Evolutionary conservation across 148 eudicot species (phyloP).

Genomic region (Fagopyrum tataricum): DNA sequence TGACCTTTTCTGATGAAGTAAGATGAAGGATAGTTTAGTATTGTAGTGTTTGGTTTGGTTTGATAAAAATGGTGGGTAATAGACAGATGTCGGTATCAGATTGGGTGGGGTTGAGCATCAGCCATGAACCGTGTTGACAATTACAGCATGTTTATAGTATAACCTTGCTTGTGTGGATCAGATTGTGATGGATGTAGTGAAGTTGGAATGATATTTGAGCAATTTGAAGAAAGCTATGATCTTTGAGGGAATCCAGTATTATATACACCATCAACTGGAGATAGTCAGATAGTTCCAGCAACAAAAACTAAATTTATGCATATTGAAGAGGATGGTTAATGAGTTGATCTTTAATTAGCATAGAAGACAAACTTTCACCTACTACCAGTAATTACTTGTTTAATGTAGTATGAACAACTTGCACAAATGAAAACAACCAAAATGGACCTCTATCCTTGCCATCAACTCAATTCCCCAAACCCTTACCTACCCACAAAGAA

Average conservation of each 20-base stretch:
- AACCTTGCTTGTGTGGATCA: conserved; percentile 7
- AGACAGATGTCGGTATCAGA: not conserved
- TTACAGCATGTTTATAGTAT: not conserved
- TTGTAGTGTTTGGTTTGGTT: conserved; percentile 1
- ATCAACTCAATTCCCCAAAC: not conserved
- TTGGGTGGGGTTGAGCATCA: conserved; percentile 10
- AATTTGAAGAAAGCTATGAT: not conserved
- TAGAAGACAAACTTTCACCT: not conserved
- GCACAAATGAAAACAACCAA: not conserved
- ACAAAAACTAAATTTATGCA: not conserved
- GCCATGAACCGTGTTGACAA: not conserved
- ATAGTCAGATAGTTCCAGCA: not conserved
- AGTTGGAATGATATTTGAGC: not conserved
- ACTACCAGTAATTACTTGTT: not conserved
- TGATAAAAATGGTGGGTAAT: conserved; percentile 1
- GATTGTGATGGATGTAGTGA: not conserved
- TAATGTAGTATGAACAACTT: not conserved
- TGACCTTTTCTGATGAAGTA: not conserved
- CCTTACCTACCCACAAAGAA: not conserved
- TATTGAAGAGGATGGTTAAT: not conserved
- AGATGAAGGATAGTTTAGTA: not conserved
- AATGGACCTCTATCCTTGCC: not conserved
- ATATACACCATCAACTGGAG: not conserved
- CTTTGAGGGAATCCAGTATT: too few relatives aligned
- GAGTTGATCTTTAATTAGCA: not conserved